Evolutionary conservation across 306 rosid genomes (phyloP).

Genomic region (Fragaria vesca): DNA sequence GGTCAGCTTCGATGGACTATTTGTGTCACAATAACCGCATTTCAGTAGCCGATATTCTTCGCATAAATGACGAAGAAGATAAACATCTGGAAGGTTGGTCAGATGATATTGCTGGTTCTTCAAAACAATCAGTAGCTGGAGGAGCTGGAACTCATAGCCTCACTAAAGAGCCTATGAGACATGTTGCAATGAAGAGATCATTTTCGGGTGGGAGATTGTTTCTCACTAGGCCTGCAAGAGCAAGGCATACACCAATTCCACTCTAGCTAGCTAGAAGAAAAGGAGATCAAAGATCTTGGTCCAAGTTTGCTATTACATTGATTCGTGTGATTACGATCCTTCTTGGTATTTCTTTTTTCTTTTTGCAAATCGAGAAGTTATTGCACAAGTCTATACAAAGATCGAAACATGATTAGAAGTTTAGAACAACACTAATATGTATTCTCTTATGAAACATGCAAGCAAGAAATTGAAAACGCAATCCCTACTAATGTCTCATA

Average conservation of each 20-base stretch:
- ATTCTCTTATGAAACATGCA: too few relatives aligned
- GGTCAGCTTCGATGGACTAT: slow-evolving; percentile 86
- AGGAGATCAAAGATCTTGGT: slow-evolving; percentile 9
- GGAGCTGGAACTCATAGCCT: slow-evolving; percentile 46
- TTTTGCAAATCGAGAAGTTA: neutral
- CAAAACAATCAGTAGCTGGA: slow-evolving; percentile 52
- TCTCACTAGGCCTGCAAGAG: slow-evolving; percentile 53
- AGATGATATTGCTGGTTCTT: slow-evolving; percentile 42
- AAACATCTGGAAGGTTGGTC: slow-evolving; percentile 33
- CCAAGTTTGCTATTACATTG: slow-evolving; percentile 1
- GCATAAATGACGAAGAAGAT: slow-evolving; percentile 41
- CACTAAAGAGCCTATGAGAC: slow-evolving; percentile 53
- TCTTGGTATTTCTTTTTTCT: neutral
- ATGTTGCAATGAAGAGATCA: slow-evolving; percentile 84
- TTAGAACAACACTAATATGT: too few relatives aligned
- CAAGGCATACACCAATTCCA: slow-evolving; percentile 48
- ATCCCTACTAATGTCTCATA: too few relatives aligned
- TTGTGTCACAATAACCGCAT: slow-evolving; percentile 30
- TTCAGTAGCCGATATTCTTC: slow-evolving; percentile 49
- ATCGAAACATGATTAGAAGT: too few relatives aligned
- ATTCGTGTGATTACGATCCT: neutral
- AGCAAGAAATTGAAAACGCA: too few relatives aligned
- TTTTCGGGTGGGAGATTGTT: slow-evolving; percentile 81
- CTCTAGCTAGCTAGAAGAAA: slow-evolving; percentile 24
- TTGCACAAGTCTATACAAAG: neutral